These are phyloP conservation scores for Rubia tinctorum DNA, from an alignment of 305 asterid species.

Conservation along the genomic window DNA sequence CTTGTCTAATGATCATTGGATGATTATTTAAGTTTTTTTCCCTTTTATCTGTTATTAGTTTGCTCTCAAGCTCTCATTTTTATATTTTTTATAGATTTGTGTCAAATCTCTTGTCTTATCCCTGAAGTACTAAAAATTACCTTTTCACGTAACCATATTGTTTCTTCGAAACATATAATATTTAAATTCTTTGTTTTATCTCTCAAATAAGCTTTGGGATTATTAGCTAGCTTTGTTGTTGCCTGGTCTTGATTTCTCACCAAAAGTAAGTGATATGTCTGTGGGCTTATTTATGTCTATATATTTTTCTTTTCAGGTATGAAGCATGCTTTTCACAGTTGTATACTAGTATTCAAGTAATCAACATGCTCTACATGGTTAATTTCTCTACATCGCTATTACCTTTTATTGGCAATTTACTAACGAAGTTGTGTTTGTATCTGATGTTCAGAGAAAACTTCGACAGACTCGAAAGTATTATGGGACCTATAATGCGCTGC, in stretches of 20 bases:
- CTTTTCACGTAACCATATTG: neutral
- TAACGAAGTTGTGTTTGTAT: slow-evolving; percentile 21
- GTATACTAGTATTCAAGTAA: slow-evolving; percentile 67
- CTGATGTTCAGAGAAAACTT: slow-evolving; percentile 54
- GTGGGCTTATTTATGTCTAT: neutral
- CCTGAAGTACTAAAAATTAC: neutral
- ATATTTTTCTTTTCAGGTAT: slow-evolving; percentile 47
- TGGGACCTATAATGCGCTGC: slow-evolving; percentile 72
- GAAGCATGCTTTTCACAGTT: slow-evolving; percentile 79
- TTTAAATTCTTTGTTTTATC: neutral
- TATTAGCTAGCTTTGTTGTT: slow-evolving; percentile 2
- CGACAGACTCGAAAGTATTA: slow-evolving; percentile 60
- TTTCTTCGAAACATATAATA: neutral
- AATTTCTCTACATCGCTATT: slow-evolving; percentile 10
- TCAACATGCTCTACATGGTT: slow-evolving; percentile 9
- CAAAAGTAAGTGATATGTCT: neutral
- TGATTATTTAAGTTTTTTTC: too few relatives aligned
- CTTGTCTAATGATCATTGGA: too few relatives aligned
- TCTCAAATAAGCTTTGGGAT: neutral
- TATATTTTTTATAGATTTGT: too few relatives aligned
- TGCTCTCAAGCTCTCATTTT: too few relatives aligned
- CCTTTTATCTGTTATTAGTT: neutral
- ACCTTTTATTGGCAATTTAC: slow-evolving; percentile 17
- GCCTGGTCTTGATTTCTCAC: neutral
- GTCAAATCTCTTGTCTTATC: neutral